phyloP scores from a whole-genome alignment of 2,329 filamentous ascomycete genomes.

The Fusarium udum region DNA sequence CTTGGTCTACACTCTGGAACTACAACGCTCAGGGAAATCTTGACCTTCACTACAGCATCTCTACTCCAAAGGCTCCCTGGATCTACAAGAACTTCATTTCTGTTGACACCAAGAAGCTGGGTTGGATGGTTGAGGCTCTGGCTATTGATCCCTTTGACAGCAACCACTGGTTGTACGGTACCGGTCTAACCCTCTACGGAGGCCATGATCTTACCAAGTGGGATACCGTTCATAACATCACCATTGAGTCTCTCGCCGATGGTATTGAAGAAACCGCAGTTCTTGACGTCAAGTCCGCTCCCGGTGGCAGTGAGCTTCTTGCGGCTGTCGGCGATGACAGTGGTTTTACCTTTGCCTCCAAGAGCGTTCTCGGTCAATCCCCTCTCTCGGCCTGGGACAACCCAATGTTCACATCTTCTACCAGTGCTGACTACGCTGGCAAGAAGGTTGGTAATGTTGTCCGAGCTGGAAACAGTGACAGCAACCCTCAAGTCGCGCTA shows the following conservation, averaged over 20 bases:
- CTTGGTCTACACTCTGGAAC: conserved; percentile 64
- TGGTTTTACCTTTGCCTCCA: conserved; percentile 59
- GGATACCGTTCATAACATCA: conserved; percentile 60
- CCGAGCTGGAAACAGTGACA: conserved; percentile 58
- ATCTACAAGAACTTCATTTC: conserved; percentile 60
- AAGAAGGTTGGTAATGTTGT: conserved; percentile 57
- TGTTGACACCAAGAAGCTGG: conserved; percentile 59
- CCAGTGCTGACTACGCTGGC: conserved; percentile 60
- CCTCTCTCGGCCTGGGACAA: conserved; percentile 57
- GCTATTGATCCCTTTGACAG: conserved; percentile 68
- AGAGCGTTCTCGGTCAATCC: conserved; percentile 51
- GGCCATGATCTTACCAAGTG: conserved; percentile 65
- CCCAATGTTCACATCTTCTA: conserved; percentile 57
- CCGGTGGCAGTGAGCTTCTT: conserved; percentile 61
- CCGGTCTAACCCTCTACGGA: conserved; percentile 64
- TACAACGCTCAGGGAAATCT: conserved; percentile 58
- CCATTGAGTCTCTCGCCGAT: conserved; percentile 60
- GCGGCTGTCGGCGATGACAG: conserved; percentile 61
- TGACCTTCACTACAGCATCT: conserved; percentile 57
- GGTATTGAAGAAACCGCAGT: conserved; percentile 66
- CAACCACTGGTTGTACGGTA: conserved; percentile 70
- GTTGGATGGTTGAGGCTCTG: conserved; percentile 70
- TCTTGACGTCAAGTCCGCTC: conserved; percentile 58
- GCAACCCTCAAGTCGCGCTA: conserved; percentile 56
- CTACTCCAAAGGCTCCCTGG: conserved; percentile 62